These are phyloP conservation scores for Penicillium sp. DNA, from an alignment of 2,329 filamentous ascomycete species.

Conservation along the genomic window DNA sequence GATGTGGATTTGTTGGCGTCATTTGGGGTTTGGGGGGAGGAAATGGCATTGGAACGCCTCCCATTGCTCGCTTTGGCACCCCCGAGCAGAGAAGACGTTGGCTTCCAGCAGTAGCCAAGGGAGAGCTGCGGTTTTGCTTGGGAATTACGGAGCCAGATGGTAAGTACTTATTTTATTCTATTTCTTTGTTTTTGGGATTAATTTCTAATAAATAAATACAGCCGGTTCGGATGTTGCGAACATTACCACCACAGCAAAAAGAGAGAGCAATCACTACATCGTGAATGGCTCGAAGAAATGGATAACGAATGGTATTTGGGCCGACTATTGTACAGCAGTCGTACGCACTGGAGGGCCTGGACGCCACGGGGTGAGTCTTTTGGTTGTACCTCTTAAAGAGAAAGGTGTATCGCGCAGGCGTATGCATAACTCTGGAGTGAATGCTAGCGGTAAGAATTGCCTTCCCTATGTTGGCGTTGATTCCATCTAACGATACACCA, in stretches of 20 bases:
- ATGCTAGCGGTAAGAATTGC: slow-evolving; percentile 52
- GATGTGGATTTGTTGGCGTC: slow-evolving; percentile 56
- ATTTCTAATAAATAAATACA: slow-evolving; percentile 15
- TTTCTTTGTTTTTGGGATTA: too few relatives aligned
- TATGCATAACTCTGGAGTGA: slow-evolving; percentile 64
- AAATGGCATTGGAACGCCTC: slow-evolving; percentile 60
- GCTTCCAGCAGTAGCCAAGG: slow-evolving; percentile 56
- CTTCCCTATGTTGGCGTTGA: background rate
- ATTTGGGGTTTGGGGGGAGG: slow-evolving; percentile 57
- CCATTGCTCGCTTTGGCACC: slow-evolving; percentile 60
- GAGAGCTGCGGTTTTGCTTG: slow-evolving; percentile 59
- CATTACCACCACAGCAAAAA: slow-evolving; percentile 57
- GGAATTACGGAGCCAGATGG: slow-evolving; percentile 63
- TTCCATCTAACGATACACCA: slow-evolving; percentile 3
- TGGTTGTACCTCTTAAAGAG: slow-evolving; percentile 53
- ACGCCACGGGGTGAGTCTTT: slow-evolving; percentile 51
- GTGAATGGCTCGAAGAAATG: slow-evolving; percentile 67
- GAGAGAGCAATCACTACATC: slow-evolving; percentile 51
- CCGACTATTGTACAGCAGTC: slow-evolving; percentile 60
- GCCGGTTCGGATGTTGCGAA: slow-evolving; percentile 63
- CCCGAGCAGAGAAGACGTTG: slow-evolving; percentile 56
- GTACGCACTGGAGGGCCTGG: slow-evolving; percentile 57
- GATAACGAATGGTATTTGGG: slow-evolving; percentile 62
- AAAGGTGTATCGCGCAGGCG: slow-evolving; percentile 45
- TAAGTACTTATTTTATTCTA: slow-evolving; percentile 21